These are phyloP conservation scores for Arctium minus DNA, from an alignment of 129 eudicot species.

Conservation along the genomic window DNA sequence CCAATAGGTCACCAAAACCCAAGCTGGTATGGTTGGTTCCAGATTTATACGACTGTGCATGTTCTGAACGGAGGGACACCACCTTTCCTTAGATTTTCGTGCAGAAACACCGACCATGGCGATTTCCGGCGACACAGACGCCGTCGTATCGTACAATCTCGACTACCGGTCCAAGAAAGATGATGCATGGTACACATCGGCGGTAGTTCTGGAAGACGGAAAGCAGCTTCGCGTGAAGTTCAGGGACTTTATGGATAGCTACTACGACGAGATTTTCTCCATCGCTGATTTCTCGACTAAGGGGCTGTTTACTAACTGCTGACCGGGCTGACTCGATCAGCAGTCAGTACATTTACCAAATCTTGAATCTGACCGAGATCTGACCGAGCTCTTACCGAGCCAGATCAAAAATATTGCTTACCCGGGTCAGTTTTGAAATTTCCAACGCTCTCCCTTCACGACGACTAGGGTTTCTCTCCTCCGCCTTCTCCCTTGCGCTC, in stretches of 20 bases:
- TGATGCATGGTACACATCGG: constrained; percentile 62
- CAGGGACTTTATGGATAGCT: constrained; percentile 13
- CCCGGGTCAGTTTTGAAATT: too few species aligned
- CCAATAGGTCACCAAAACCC: not conserved
- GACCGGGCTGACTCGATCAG: too few species aligned
- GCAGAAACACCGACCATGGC: constrained; percentile 2
- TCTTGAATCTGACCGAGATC: too few species aligned
- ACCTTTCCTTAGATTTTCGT: not conserved
- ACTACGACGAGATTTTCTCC: constrained; percentile 13
- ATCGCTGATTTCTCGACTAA: constrained; percentile 27
- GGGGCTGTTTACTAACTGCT: too few species aligned
- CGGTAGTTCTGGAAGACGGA: constrained; percentile 21
- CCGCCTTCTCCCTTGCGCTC: too few species aligned
- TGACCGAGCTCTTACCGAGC: too few species aligned
- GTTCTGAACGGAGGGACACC: not conserved
- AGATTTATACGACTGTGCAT: constrained; percentile 10
- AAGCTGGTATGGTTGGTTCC: not conserved
- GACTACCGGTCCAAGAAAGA: constrained; percentile 50
- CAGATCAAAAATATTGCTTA: too few species aligned
- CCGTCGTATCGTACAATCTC: constrained; percentile 29
- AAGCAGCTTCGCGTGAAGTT: constrained; percentile 42
- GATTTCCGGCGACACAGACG: constrained; percentile 10
- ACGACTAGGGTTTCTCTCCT: too few species aligned
- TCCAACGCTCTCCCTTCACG: too few species aligned
- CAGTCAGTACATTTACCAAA: too few species aligned